phyloP scores from a whole-genome alignment of 371 early-diverging fungal species.

The Lichtheimia hyalospora region DNA sequence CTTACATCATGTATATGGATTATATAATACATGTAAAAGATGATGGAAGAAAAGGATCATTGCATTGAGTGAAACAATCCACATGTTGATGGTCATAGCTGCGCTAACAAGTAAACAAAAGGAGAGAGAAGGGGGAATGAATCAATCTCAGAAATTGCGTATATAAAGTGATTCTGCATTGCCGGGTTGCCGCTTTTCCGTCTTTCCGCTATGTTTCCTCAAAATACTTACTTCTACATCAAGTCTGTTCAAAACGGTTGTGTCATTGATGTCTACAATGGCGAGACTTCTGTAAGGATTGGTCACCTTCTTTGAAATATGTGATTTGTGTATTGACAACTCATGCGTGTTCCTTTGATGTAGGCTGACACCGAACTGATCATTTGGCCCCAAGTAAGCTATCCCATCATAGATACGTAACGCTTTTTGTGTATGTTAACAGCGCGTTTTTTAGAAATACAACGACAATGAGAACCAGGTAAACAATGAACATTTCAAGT shows the following conservation, averaged over 20 bases:
- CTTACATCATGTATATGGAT: too few relatives aligned
- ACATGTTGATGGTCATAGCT: too few relatives aligned
- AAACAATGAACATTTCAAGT: neutral
- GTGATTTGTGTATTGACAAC: neutral
- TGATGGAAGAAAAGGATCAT: too few relatives aligned
- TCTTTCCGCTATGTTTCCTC: constrained; percentile 15
- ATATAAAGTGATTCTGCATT: too few relatives aligned
- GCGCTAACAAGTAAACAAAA: too few relatives aligned
- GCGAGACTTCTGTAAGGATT: constrained; percentile 3
- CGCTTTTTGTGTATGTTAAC: neutral
- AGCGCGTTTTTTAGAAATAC: constrained; percentile 7
- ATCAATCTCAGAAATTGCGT: too few relatives aligned
- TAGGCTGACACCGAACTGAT: constrained; percentile 9
- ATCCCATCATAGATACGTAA: neutral
- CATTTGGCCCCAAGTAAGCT: constrained; percentile 20
- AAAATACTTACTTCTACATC: constrained; percentile 26
- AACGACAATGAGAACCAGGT: constrained; percentile 26
- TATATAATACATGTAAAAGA: too few relatives aligned
- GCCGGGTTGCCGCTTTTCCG: too few relatives aligned
- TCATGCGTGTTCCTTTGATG: neutral
- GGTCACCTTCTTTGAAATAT: neutral
- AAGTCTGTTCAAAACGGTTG: constrained; percentile 17
- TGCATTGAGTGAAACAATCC: too few relatives aligned
- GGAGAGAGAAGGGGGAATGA: too few relatives aligned
- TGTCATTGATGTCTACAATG: constrained; percentile 19